A percentile compares a stretch with the other conserved stretches of the same genome.
Evolutionary conservation across 2,329 filamentous ascomycete genomes (phyloP).

Genomic region (Arthrobotrys pseudoclavata): DNA sequence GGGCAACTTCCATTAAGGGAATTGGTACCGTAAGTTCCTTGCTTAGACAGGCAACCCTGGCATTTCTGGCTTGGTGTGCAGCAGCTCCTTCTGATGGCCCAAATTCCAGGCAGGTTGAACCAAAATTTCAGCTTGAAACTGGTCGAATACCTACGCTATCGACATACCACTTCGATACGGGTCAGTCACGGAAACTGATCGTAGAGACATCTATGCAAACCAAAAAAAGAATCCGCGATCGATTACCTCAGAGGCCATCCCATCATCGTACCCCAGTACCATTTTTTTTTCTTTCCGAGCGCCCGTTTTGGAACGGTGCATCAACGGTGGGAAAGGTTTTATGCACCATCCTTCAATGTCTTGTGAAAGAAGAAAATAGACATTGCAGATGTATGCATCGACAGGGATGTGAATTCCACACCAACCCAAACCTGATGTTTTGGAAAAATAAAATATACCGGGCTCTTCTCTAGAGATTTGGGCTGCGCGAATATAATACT

Average conservation of each 20-base stretch:
- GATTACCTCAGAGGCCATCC: conserved; percentile 43
- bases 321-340: conserved; percentile 42
- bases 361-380: conserved; percentile 37
- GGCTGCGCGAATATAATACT: conserved; percentile 58
- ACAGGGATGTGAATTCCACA: conserved; percentile 59
- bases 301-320: conserved; percentile 52
- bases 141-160: conserved; percentile 33
- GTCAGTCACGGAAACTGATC: conserved; percentile 22
- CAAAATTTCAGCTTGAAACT: conserved; percentile 60
- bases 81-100: conserved; percentile 36
- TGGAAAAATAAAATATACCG: conserved; percentile 52
- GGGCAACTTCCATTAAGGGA: conserved; percentile 57
- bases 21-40: conserved; percentile 59
- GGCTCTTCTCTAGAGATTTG: conserved; percentile 18
- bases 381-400: conserved; percentile 51
- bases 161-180: conserved; percentile 45
- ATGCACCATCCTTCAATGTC: conserved; percentile 50
- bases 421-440: conserved; percentile 42
- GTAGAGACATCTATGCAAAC: conserved; percentile 35
- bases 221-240: conserved; percentile 59
- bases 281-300: conserved; percentile 52
- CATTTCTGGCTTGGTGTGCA: conserved; percentile 35
- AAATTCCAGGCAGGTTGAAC: conserved; percentile 60
- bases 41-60: conserved; percentile 42
- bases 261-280: conserved; percentile 17